Base-by-base conservation (phyloP, 192 early-diverging fungal species). In the Fimicolochytrium jonesii region DNA sequence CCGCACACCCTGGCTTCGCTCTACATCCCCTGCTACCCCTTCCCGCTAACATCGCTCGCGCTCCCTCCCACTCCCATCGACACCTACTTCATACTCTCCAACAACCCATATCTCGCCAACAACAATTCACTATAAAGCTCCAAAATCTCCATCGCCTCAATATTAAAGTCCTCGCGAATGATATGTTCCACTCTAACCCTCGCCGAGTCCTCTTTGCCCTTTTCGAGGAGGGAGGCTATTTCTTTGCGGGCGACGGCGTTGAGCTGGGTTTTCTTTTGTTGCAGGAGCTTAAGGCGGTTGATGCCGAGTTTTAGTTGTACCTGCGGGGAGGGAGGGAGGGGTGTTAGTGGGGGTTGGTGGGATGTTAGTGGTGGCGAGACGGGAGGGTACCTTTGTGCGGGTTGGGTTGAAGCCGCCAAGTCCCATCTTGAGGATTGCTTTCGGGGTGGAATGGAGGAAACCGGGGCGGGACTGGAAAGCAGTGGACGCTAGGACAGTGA, bases 101-200 rank as follows among this genome's bases (percentile, higher is more conserved):
- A 45, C 34, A 98, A 69, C 0, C 90, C 94, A 61, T 90, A 91
- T 11, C 95, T 85, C 5, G 95, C 90, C 32, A 87, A 58, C 17
- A 98, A 69, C 23, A 94, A 70, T 60, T 98, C 94, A 57, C 90
- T 92, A 61, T 90, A 92, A 22, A 95, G 83, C 66, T 95, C 92
- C 34, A 97, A 72, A 33, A 95, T 90, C 68, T 98, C 95, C 76
- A 97, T 69, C 1, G 92, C 95, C 68, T 98, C 95, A n/a, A 88
- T 79, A 52, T 81, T 79, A 48, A 89, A 87, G 77, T 98, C 95
- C 56, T 97, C 94, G 17, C 94, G 86, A 53, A 98, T 98, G 47
- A 98, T 92, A 66, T 88, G 80, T 56, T 98, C 94, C 4, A 84
- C 76, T 52, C 91, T 74, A 29, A 95, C 89, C 20, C 88, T 78